These are phyloP conservation scores for Eugenia klotzschiana DNA, from an alignment of 441 rosid genomes.

Conservation along the genomic window DNA sequence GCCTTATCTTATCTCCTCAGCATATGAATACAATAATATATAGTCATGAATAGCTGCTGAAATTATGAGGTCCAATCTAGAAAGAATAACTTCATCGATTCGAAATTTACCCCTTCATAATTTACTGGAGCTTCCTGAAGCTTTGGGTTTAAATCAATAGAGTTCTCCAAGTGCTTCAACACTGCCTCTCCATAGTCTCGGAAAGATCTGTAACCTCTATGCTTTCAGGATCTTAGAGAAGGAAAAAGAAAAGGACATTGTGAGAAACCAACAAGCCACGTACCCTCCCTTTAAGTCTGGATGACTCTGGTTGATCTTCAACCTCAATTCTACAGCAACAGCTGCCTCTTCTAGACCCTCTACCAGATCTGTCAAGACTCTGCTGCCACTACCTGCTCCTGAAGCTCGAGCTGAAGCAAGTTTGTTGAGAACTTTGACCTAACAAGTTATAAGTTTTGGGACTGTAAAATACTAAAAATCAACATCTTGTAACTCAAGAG, in stretches of 20 bases:
- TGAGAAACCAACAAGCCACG: constrained; percentile 6
- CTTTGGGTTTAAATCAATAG: constrained; percentile 35
- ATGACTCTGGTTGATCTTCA: constrained; percentile 73
- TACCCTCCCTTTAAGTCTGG: constrained; percentile 92
- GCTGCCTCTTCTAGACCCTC: constrained; percentile 73
- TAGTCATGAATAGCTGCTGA: neutral
- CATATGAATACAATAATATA: neutral
- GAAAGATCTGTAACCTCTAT: constrained; percentile 51
- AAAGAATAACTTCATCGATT: neutral
- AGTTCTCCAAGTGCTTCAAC: constrained; percentile 55
- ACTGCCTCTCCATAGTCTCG: constrained; percentile 87
- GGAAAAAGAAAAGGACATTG: neutral
- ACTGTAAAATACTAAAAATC: neutral
- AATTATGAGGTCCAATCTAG: neutral
- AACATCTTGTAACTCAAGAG: neutral
- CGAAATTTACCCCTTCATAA: constrained; percentile 68
- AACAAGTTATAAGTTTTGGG: neutral
- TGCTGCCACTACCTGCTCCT: constrained; percentile 58
- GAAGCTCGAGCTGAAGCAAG: constrained; percentile 84
- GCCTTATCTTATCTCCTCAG: neutral
- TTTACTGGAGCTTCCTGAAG: constrained; percentile 78
- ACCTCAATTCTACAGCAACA: constrained; percentile 68
- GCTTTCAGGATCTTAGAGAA: neutral
- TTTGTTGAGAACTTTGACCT: constrained; percentile 91
- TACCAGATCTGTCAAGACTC: constrained; percentile 74